Percentiles rank a stretch among this genome's conserved stretches.
Evolutionary conservation across 306 rosid genomes (phyloP).

Genomic region (Calophaca sinica): DNA sequence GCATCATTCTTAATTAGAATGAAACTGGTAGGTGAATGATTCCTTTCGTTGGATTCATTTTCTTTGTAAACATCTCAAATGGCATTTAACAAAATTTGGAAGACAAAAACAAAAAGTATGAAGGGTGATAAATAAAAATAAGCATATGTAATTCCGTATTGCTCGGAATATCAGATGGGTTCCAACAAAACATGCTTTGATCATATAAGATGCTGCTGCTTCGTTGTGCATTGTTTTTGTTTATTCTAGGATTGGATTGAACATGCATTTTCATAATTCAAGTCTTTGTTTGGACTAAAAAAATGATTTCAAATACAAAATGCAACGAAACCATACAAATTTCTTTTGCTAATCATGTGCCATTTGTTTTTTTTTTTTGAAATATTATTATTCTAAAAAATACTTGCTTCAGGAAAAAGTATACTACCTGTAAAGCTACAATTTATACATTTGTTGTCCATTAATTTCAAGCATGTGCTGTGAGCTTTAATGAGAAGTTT

Average conservation of each 20-base stretch:
- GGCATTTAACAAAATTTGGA: conserved; percentile 13
- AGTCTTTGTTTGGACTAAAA: neutral
- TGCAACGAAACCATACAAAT: neutral
- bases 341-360: conserved; percentile 1
- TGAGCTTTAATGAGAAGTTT: neutral
- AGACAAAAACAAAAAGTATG: neutral
- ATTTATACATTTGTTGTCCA: neutral
- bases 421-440: neutral
- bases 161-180: neutral
- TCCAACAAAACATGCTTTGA: neutral
- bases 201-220: neutral
- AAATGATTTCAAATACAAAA: neutral
- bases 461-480: conserved; percentile 11
- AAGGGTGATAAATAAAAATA: too few species aligned
- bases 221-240: neutral
- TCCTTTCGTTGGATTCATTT: conserved; percentile 1
- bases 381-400: neutral
- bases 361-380: neutral
- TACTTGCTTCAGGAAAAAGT: neutral
- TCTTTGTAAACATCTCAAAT: conserved; percentile 13
- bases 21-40: conserved; percentile 1
- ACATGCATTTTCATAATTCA: neutral
- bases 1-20: neutral
- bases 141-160: conserved; percentile 5
- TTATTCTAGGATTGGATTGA: conserved; percentile 1